Percentiles rank a stretch among this genome's conserved stretches.
Conservation (phyloP, 2,329 filamentous ascomycete species). For the Cladosporium sp. region DNA sequence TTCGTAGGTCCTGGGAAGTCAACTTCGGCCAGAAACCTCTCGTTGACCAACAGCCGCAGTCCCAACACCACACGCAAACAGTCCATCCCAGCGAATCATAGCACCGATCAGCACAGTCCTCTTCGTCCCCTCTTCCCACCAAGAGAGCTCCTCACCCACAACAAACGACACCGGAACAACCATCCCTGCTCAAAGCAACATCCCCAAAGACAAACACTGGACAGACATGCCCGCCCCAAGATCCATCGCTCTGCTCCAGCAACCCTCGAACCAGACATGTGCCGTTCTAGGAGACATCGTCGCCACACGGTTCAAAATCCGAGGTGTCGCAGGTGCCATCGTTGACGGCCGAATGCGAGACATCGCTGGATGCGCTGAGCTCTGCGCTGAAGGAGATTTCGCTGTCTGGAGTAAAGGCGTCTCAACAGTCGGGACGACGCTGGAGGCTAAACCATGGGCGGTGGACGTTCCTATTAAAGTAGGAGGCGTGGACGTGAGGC, state of each 20-base stretch:
- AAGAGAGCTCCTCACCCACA: conserved; percentile 18
- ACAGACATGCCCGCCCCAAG: conserved; percentile 62
- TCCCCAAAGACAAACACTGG: conserved; percentile 64
- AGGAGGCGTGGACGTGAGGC: conserved; percentile 39
- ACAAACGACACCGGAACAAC: background rate
- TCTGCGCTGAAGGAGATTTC: conserved; percentile 36
- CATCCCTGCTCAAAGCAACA: conserved; percentile 44
- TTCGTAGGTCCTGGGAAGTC: conserved; percentile 42
- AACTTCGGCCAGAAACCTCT: background rate
- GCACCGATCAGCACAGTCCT: conserved; percentile 62
- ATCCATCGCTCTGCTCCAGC: conserved; percentile 66
- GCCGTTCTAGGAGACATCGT: conserved; percentile 77
- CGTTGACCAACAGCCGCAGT: background rate
- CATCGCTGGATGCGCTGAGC: conserved; percentile 51
- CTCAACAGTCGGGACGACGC: conserved; percentile 60
- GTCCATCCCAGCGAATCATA: conserved; percentile 31
- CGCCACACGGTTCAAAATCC: conserved; percentile 65
- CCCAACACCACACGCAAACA: background rate
- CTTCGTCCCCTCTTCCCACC: conserved; percentile 60
- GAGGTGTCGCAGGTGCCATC: conserved; percentile 62
- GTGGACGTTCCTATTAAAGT: conserved; percentile 44
- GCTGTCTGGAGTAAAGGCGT: conserved; percentile 59
- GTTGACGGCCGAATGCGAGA: conserved; percentile 70
- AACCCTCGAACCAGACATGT: conserved; percentile 60
- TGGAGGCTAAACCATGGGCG: conserved; percentile 58